Evolutionary conservation across 1,284 basidiomycete genomes (phyloP).

Genomic region (Golubevia sp.): DNA sequence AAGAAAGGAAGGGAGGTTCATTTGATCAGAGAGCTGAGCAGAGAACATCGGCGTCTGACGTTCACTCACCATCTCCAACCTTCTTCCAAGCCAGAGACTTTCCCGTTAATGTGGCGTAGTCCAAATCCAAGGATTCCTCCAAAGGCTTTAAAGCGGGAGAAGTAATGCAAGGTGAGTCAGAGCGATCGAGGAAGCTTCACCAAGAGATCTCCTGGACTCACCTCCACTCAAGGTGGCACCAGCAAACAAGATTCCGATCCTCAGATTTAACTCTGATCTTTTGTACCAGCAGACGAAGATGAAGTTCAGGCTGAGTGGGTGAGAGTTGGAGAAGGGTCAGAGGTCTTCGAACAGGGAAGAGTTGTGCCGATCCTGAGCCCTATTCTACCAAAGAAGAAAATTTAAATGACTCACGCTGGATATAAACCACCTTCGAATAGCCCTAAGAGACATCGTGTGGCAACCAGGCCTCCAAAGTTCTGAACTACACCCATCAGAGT

Average conservation of each 20-base stretch:
- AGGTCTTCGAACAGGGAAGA: too few species aligned
- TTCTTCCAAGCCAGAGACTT: background rate
- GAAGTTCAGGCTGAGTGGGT: too few species aligned
- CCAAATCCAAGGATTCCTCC: constrained; percentile 50
- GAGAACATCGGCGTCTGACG: constrained; percentile 16
- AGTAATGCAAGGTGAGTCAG: too few species aligned
- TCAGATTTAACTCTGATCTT: constrained; percentile 22
- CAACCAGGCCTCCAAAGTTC: constrained; percentile 17
- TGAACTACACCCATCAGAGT: constrained; percentile 34
- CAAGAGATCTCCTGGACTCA: too few species aligned
- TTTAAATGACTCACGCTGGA: too few species aligned
- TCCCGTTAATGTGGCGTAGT: constrained; percentile 61
- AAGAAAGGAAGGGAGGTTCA: constrained; percentile 4
- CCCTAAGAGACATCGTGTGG: constrained; percentile 22
- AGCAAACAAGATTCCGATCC: constrained; percentile 59
- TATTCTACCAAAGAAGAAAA: too few species aligned
- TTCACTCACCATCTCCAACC: too few species aligned
- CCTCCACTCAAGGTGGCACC: constrained; percentile 60
- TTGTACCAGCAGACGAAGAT: constrained; percentile 47
- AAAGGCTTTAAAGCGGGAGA: too few species aligned
- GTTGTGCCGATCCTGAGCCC: too few species aligned
- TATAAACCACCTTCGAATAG: constrained; percentile 27
- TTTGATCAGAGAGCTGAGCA: constrained; percentile 8
- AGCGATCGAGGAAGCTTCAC: too few species aligned
- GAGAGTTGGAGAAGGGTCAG: too few species aligned